Evolutionary conservation across 2,329 filamentous ascomycete genomes (phyloP).

Genomic region (Lecanosticta acicola): DNA sequence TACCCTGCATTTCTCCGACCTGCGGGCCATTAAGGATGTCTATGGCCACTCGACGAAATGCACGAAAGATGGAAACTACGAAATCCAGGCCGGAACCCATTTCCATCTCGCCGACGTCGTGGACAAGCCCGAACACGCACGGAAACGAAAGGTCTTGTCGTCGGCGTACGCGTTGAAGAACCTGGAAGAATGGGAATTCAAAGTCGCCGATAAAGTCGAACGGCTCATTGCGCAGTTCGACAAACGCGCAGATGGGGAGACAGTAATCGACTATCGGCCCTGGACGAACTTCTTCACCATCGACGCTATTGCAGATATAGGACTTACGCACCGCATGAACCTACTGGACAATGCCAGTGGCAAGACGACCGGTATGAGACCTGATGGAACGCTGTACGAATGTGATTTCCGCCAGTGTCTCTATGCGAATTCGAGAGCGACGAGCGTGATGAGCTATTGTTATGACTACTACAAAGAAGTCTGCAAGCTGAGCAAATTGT

Average conservation of each 20-base stretch:
- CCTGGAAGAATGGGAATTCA: conserved; percentile 38
- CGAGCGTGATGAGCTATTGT: conserved; percentile 47
- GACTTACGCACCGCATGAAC: conserved; percentile 33
- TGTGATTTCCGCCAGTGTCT: conserved; percentile 48
- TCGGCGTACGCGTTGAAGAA: conserved; percentile 39
- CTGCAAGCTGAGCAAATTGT: conserved; percentile 43
- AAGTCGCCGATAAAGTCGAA: conserved; percentile 35
- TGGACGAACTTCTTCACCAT: conserved; percentile 38
- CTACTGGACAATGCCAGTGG: conserved; percentile 36
- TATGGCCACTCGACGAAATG: conserved; percentile 36
- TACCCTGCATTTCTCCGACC: conserved; percentile 39
- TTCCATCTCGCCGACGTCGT: conserved; percentile 36
- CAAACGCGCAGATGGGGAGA: conserved; percentile 21
- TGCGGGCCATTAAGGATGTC: conserved; percentile 38
- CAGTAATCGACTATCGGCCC: conserved; percentile 33
- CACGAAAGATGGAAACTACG: conserved; percentile 34
- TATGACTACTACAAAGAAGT: conserved; percentile 49
- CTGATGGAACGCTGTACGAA: conserved; percentile 41
- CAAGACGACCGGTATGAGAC: conserved; percentile 21
- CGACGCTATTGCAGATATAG: conserved; percentile 38
- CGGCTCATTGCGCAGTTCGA: conserved; percentile 35
- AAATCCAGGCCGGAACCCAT: conserved; percentile 29
- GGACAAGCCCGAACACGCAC: conserved; percentile 36
- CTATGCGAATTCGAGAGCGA: conserved; percentile 47
- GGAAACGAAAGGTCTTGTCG: conserved; percentile 37